These are phyloP conservation scores for Stemphylium lycopersici DNA, from an alignment of 2,329 filamentous ascomycete species.

Conservation along the genomic window DNA sequence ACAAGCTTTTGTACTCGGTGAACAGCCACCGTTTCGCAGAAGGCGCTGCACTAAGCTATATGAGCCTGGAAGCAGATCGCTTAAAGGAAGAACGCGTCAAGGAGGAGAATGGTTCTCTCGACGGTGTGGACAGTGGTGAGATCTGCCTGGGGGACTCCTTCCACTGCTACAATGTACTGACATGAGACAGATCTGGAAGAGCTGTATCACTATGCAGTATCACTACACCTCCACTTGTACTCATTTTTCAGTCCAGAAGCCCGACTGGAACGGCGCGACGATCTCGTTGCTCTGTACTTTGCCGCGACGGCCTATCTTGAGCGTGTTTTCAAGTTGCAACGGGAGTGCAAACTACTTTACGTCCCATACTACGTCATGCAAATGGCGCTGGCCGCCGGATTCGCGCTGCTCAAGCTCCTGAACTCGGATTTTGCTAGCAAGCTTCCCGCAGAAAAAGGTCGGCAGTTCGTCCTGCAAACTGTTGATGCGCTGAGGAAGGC, in stretches of 20 bases:
- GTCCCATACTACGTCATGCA: conserved; percentile 80
- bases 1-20: conserved; percentile 45
- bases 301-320: conserved; percentile 74
- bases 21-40: conserved; percentile 42
- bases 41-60: conserved; percentile 41
- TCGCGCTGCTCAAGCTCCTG: conserved; percentile 76
- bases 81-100: conserved; percentile 42
- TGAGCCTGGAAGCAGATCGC: conserved; percentile 45
- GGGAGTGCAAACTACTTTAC: conserved; percentile 66
- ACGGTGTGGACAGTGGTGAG: conserved; percentile 45
- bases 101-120: conserved; percentile 27
- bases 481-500: conserved; percentile 73
- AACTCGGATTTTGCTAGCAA: conserved; percentile 76
- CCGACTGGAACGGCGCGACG: conserved; percentile 63
- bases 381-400: conserved; percentile 82
- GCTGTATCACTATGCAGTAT: conserved; percentile 74
- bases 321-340: conserved; percentile 58
- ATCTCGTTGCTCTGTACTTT: conserved; percentile 77
- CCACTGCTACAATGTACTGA: conserved; percentile 29
- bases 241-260: conserved; percentile 81
- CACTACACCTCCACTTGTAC: conserved; percentile 75
- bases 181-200: conserved; percentile 50
- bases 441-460: conserved; percentile 66
- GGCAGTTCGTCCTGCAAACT: conserved; percentile 72
- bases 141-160: background rate